Evolutionary conservation across 2,329 filamentous ascomycete species (phyloP).

Genomic region (Dothideomycetes sp.): DNA sequence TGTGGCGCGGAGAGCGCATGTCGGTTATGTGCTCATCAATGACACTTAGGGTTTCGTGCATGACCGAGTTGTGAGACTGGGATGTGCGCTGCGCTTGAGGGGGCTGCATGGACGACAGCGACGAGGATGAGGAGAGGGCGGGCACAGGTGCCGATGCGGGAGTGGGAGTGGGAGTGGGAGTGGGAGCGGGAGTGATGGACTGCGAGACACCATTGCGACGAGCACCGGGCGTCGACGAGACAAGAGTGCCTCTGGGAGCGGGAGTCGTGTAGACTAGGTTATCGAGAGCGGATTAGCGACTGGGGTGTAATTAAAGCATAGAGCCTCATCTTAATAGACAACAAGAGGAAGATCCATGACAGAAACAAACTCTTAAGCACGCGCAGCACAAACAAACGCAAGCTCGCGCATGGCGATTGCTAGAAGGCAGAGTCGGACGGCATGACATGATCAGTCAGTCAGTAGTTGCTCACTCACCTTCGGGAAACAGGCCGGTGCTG

Average conservation of each 20-base stretch:
- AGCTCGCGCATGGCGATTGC: too few species aligned
- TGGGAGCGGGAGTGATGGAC: neutral
- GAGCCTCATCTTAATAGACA: too few species aligned
- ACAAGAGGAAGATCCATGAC: too few species aligned
- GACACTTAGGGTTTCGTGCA: conserved; percentile 90
- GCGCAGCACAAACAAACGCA: too few species aligned
- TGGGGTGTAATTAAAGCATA: too few species aligned
- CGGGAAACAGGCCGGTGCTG: conserved; percentile 70
- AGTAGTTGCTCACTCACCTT: too few species aligned
- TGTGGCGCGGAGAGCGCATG: conserved; percentile 55
- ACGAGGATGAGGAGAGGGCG: conserved; percentile 2
- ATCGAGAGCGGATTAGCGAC: conserved; percentile 8
- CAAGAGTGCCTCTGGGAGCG: conserved; percentile 27
- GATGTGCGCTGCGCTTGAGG: conserved; percentile 9
- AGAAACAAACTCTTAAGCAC: too few species aligned
- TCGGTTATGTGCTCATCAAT: conserved; percentile 97
- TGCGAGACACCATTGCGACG: conserved; percentile 1
- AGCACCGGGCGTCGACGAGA: conserved; percentile 7
- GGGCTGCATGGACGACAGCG: neutral
- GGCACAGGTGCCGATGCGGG: too few species aligned
- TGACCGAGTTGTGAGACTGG: conserved; percentile 56
- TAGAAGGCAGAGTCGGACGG: too few species aligned
- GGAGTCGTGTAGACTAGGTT: conserved; percentile 30
- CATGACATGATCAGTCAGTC: too few species aligned
- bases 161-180: conserved; percentile 2